Base-by-base conservation (phyloP, 176 grass and related monocot species). In the Musa schizocarpa region DNA sequence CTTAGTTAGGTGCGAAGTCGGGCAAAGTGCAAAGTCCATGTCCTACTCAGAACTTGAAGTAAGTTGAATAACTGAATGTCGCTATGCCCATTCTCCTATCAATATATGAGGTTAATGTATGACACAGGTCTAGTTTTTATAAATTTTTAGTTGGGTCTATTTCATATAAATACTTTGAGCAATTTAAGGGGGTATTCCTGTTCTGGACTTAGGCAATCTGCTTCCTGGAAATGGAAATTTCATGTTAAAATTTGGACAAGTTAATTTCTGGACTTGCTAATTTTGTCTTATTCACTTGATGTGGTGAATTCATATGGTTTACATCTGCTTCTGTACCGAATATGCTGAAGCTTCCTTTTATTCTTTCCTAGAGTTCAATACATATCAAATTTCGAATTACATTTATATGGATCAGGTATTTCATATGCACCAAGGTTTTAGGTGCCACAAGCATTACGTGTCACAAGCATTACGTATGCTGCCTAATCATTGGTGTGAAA, bases 11-110 rank as follows among this genome's bases (percentile, higher is more conserved):
- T 97, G 94, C 63, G 84, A 92, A 49, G 90, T 97, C n/a, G 94
- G 94, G 54, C 90, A 97, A 83, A 97, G 77, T 78, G 86, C 80
- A 21, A 77, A 93, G 6, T 86, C 87, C 76, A 87, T 85, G 84
- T 93, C 94, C 58, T 97, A 90, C 57, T 97, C 94, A 20, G 94
- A 97, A 82, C 90, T 97, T 83, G 77, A 93, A 83, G 94, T 97
- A 86, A 89, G 85, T 79, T 83, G 79, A 56, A 13, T 29, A 68
- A 72, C 16, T 79, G 82, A 16, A 56, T 76, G 19, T 24, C 43
- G 9, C 59, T 79, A 20, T 13, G 48, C 51, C 68, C 68, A 70
- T 70, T 48, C 20, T 70, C 16, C 20, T 19, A 50, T 51, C 0
- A 13, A 50, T 6, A 70, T 50, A 70, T 68, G 34, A 43, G 34